Evolutionary conservation across 1,284 basidiomycete species (phyloP).

Genomic region (Apiotrichum akiyoshidainum): DNA sequence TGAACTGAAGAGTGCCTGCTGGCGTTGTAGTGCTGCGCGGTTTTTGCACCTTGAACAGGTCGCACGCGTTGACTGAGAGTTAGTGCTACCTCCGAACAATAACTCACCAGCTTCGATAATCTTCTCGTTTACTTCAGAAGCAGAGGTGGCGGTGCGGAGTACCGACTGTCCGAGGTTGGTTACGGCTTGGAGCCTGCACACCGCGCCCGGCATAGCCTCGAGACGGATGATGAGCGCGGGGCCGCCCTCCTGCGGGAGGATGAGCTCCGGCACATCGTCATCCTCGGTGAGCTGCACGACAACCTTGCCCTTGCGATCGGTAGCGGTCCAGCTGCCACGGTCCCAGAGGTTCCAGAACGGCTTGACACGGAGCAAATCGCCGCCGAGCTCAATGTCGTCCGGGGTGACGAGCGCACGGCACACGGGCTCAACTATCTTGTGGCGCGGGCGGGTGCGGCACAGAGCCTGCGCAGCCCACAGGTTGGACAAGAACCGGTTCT

Average conservation of each 20-base stretch:
- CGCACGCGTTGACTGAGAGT: conserved; percentile 52
- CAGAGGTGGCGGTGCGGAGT: conserved; percentile 62
- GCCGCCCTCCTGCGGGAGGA: conserved; percentile 4
- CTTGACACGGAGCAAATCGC: conserved; percentile 10
- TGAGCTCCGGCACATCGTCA: background rate
- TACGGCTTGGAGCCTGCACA: conserved; percentile 52
- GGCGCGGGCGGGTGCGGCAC: conserved; percentile 60
- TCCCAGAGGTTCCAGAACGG: conserved; percentile 21
- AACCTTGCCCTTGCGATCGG: conserved; percentile 66
- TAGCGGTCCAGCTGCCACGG: conserved; percentile 11
- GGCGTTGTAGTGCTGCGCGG: background rate
- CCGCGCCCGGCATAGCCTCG: conserved; percentile 73
- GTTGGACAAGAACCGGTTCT: conserved; percentile 78
- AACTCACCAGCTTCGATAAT: conserved; percentile 74
- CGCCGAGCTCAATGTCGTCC: conserved; percentile 57
- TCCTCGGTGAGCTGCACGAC: conserved; percentile 73
- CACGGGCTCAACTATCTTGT: conserved; percentile 48
- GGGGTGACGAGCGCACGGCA: conserved; percentile 57
- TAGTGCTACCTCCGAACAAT: background rate
- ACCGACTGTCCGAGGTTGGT: conserved; percentile 2
- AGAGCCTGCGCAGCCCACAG: conserved; percentile 79
- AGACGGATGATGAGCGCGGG: conserved; percentile 64
- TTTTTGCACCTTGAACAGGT: conserved; percentile 69
- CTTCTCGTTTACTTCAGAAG: conserved; percentile 64
- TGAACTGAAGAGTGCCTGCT: background rate